phyloP scores from a whole-genome alignment of 208 protist genomes.

The Leishmania amazonensis region DNA sequence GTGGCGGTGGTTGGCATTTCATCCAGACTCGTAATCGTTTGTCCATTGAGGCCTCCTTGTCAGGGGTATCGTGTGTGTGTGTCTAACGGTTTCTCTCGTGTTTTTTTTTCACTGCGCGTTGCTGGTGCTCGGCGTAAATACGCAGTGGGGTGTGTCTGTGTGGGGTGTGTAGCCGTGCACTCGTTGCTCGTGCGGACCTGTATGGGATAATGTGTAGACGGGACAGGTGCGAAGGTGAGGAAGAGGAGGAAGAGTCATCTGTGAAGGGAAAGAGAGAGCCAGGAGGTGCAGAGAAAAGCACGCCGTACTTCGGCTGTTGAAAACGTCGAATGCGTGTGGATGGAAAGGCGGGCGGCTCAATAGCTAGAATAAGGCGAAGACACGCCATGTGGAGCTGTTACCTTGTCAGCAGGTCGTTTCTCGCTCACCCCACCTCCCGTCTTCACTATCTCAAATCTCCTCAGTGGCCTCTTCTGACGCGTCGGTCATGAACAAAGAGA shows the following conservation, averaged over 20 bases:
- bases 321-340: neutral
- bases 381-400: neutral
- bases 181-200: neutral
- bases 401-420: neutral
- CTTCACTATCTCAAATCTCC: neutral
- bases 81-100: neutral
- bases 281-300: neutral
- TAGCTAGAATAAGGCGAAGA: neutral
- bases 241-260: neutral
- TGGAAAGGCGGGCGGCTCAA: neutral
- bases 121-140: neutral
- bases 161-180: neutral
- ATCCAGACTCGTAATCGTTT: neutral
- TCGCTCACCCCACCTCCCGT: neutral
- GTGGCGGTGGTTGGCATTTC: neutral
- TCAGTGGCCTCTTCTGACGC: neutral
- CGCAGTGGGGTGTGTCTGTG: neutral
- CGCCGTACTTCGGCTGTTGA: neutral
- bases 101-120: neutral
- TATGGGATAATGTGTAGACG: neutral
- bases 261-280: neutral
- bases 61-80: neutral
- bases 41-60: neutral
- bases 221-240: neutral
- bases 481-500: neutral